Evolutionary conservation across 306 rosid species (phyloP).

Genomic region (Psophocarpus tetragonolobus): DNA sequence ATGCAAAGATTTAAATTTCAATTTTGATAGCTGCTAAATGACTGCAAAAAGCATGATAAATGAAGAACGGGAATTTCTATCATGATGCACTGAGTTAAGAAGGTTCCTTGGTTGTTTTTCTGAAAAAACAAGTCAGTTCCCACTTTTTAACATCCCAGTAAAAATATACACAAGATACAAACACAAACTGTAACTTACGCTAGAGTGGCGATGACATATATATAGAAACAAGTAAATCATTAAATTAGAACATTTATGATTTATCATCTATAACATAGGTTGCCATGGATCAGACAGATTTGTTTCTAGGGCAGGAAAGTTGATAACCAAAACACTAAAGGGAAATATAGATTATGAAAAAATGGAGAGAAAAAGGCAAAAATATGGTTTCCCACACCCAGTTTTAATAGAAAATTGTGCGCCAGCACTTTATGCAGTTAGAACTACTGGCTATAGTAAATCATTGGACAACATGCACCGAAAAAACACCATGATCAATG

Average conservation of each 20-base stretch:
- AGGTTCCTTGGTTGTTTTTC: background rate
- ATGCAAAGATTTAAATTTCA: slow-evolving; percentile 31
- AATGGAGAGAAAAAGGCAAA: background rate
- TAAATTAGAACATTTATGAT: background rate
- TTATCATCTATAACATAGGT: background rate
- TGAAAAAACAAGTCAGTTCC: slow-evolving; percentile 6
- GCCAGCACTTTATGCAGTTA: background rate
- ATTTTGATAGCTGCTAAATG: slow-evolving; percentile 9
- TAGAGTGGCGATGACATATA: background rate
- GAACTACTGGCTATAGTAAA: background rate
- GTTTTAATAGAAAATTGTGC: background rate
- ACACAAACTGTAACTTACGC: slow-evolving; percentile 9
- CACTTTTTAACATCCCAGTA: slow-evolving; percentile 11
- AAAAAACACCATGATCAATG: background rate
- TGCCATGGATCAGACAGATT: background rate
- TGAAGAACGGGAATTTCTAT: slow-evolving; percentile 20
- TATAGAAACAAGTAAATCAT: slow-evolving; percentile 14
- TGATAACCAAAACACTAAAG: background rate
- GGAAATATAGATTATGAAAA: background rate
- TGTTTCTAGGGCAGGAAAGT: background rate
- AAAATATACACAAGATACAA: background rate
- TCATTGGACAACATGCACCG: background rate
- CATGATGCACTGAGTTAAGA: background rate
- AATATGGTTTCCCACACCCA: background rate
- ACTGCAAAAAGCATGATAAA: background rate